These are phyloP conservation scores for Epichloe hybrida DNA, from an alignment of 2,329 filamentous ascomycete species.

Conservation along the genomic window DNA sequence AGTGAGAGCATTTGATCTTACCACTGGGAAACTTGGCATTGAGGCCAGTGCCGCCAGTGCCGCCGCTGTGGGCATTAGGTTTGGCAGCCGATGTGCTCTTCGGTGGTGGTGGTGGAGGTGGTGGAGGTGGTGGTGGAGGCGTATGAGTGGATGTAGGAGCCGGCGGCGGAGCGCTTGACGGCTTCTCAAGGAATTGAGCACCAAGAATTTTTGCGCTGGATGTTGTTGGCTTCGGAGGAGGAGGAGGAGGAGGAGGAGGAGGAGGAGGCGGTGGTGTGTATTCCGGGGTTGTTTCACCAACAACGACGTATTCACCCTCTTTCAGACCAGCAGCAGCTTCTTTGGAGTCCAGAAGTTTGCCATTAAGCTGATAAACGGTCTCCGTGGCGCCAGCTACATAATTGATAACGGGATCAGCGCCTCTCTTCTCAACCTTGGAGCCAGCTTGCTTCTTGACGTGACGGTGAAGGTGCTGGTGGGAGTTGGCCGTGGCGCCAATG, in stretches of 20 bases:
- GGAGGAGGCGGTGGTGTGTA: conserved; percentile 30
- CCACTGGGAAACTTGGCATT: conserved; percentile 63
- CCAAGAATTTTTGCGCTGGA: not conserved
- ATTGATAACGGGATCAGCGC: conserved; percentile 32
- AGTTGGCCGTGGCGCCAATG: conserved; percentile 41
- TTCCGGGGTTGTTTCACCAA: conserved; percentile 44
- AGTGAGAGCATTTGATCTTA: conserved; percentile 52
- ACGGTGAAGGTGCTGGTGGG: conserved; percentile 46
- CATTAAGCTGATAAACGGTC: conserved; percentile 60
- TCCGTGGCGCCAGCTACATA: conserved; percentile 48
- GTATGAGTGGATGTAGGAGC: conserved; percentile 1
- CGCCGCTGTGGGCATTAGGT: not conserved
- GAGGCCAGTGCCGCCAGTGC: conserved; percentile 35
- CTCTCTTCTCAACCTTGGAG: conserved; percentile 34
- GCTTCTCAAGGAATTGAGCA: conserved; percentile 6
- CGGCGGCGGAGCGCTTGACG: conserved; percentile 2
- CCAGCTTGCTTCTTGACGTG: conserved; percentile 41
- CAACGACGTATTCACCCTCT: conserved; percentile 54
- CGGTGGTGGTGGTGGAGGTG: conserved; percentile 9
- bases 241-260: conserved; percentile 12
- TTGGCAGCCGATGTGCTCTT: conserved; percentile 11
- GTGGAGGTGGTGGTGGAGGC: too few species aligned
- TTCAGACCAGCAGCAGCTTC: conserved; percentile 60
- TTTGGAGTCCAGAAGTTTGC: conserved; percentile 42
- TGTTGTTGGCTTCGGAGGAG: conserved; percentile 11